Conservation (phyloP, 2,329 filamentous ascomycete genomes). For the Metarhizium guizhouense region DNA sequence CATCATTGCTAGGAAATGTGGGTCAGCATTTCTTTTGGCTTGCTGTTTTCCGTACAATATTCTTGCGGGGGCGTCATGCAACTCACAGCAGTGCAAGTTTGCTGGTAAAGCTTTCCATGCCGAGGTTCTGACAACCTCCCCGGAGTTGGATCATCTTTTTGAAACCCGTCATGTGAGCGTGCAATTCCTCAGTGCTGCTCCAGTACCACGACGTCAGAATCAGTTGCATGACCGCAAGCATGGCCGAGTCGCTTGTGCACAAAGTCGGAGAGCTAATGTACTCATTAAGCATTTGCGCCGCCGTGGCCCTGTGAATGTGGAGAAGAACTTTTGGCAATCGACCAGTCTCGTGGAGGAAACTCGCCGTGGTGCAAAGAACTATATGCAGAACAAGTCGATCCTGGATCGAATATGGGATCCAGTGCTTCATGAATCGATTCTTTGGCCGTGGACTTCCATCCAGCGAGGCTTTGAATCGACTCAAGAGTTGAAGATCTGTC, state of each 20-base stretch:
- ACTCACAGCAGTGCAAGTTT: constrained; percentile 41
- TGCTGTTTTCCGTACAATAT: background rate
- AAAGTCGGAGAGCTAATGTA: constrained; percentile 28
- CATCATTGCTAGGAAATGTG: constrained; percentile 29
- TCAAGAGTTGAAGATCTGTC: constrained; percentile 38
- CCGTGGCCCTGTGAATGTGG: constrained; percentile 32
- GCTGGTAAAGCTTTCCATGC: constrained; percentile 36
- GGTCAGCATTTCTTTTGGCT: constrained; percentile 9
- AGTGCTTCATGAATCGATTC: constrained; percentile 37
- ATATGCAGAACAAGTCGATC: constrained; percentile 40
- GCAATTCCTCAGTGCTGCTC: constrained; percentile 35
- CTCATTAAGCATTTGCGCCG: constrained; percentile 37
- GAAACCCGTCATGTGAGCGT: constrained; percentile 37
- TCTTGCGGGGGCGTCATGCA: background rate
- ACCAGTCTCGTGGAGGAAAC: constrained; percentile 41
- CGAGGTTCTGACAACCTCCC: constrained; percentile 36
- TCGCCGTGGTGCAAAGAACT: constrained; percentile 40
- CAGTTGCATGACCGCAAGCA: constrained; percentile 39
- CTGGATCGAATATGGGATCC: constrained; percentile 38
- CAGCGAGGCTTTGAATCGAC: constrained; percentile 41
- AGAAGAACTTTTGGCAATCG: constrained; percentile 34
- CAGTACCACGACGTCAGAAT: constrained; percentile 46
- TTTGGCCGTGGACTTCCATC: constrained; percentile 36
- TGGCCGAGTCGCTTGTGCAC: constrained; percentile 34
- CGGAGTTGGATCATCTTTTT: constrained; percentile 37